phyloP scores from a whole-genome alignment of 1,284 basidiomycete genomes.

The Cryptococcus floricola region DNA sequence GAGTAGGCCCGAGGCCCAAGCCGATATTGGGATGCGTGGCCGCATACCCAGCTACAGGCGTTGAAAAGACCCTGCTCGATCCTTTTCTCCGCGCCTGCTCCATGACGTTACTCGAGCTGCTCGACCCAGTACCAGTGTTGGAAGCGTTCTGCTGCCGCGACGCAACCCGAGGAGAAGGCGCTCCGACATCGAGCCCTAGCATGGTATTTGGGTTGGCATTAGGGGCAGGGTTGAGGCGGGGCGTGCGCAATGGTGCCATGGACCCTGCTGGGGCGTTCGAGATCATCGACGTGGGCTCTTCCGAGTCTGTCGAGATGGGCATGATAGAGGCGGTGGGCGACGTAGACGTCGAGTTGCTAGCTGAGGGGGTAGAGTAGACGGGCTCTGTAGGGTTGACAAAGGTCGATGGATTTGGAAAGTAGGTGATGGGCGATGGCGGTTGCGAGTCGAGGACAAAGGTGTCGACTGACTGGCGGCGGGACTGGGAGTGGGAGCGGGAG shows the following conservation, averaged over 20 bases:
- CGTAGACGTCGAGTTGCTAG: not conserved
- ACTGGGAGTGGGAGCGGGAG: conserved; percentile 5
- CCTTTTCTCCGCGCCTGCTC: not conserved
- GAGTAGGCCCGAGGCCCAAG: conserved; percentile 8
- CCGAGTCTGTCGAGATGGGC: conserved; percentile 5
- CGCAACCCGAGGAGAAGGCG: not conserved
- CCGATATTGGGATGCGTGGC: conserved; percentile 9
- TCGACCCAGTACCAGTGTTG: not conserved
- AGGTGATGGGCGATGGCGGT: conserved; percentile 40
- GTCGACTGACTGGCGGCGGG: conserved; percentile 16
- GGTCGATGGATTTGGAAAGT: conserved; percentile 43
- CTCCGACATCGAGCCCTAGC: not conserved
- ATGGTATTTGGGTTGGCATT: not conserved
- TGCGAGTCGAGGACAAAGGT: conserved; percentile 12
- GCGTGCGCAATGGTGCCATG: not conserved
- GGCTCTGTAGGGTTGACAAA: conserved; percentile 19
- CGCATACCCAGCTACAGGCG: conserved; percentile 16
- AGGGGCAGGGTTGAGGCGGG: not conserved
- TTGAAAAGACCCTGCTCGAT: conserved; percentile 4
- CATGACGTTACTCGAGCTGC: not conserved
- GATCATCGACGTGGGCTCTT: not conserved
- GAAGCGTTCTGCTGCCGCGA: not conserved
- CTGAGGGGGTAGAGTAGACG: not conserved
- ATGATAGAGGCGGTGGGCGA: conserved; percentile 5
- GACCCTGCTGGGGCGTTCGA: not conserved